Evolutionary conservation across 2,329 filamentous ascomycete genomes (phyloP).

Genomic region (Fusarium neocosmosporiellum): DNA sequence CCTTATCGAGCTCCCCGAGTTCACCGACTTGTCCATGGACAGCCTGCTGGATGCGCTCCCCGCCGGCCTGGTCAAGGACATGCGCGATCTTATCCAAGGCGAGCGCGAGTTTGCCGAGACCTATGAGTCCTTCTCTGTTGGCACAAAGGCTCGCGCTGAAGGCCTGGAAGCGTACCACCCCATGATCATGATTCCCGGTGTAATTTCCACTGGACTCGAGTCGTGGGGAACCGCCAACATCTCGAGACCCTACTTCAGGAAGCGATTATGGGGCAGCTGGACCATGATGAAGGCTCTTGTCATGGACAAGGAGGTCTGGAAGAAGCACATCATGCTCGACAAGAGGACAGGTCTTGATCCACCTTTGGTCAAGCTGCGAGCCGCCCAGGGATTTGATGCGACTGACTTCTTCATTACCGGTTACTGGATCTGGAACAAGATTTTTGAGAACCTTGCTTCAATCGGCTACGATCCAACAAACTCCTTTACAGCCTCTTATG

Average conservation of each 20-base stretch:
- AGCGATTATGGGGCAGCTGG: slow-evolving; percentile 97
- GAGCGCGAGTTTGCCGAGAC: slow-evolving; percentile 85
- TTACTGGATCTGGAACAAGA: slow-evolving; percentile 99
- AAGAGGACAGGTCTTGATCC: slow-evolving; percentile 92
- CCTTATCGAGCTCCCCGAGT: slow-evolving; percentile 81
- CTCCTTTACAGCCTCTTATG: slow-evolving; percentile 78
- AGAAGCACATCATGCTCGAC: slow-evolving; percentile 96
- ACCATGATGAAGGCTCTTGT: slow-evolving; percentile 98
- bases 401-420: slow-evolving; percentile 92
- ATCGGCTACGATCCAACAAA: slow-evolving; percentile 93
- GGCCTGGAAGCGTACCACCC: slow-evolving; percentile 86
- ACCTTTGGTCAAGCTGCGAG: slow-evolving; percentile 87
- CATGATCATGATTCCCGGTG: slow-evolving; percentile 96
- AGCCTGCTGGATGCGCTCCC: slow-evolving; percentile 88
- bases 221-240: slow-evolving; percentile 92
- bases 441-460: slow-evolving; percentile 94
- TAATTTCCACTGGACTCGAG: slow-evolving; percentile 96
- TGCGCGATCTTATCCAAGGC: slow-evolving; percentile 85
- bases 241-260: slow-evolving; percentile 92
- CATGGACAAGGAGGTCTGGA: slow-evolving; percentile 93
- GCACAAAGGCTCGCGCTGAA: slow-evolving; percentile 82
- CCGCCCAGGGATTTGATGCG: slow-evolving; percentile 96
- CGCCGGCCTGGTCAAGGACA: slow-evolving; percentile 85
- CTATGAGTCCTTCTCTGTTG: slow-evolving; percentile 95
- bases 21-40: slow-evolving; percentile 83